These are phyloP conservation scores for Wallacemonas sp. DNA, from an alignment of 208 protist species.

Conservation along the genomic window DNA sequence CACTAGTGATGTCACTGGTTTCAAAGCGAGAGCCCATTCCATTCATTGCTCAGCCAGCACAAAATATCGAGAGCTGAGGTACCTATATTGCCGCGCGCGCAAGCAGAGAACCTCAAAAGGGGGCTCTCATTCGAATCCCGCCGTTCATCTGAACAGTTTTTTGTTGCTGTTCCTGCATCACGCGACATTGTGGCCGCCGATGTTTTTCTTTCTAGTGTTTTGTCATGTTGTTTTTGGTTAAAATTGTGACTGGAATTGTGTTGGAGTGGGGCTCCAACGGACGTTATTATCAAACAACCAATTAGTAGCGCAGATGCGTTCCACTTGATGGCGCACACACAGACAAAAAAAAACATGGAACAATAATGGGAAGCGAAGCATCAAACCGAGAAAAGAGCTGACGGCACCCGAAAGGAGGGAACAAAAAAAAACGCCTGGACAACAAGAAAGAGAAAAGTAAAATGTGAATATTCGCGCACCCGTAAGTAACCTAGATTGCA, in stretches of 20 bases:
- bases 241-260: conserved; percentile 2
- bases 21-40: too few species aligned
- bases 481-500: too few species aligned
- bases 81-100: too few species aligned
- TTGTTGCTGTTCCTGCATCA: not conserved
- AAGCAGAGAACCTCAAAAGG: too few species aligned
- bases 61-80: too few species aligned
- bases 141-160: not conserved
- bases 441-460: conserved; percentile 11
- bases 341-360: not conserved
- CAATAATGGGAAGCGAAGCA: not conserved
- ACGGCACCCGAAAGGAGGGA: not conserved
- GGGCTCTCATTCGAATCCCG: too few species aligned
- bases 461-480: conserved; percentile 7
- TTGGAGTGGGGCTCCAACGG: not conserved
- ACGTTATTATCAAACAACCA: conserved; percentile 13
- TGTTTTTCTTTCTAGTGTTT: not conserved
- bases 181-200: not conserved
- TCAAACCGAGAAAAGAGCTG: conserved; percentile 5
- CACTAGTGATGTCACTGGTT: too few species aligned
- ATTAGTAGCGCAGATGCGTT: too few species aligned
- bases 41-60: too few species aligned
- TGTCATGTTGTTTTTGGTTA: conserved; percentile 13
- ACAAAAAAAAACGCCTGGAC: not conserved
- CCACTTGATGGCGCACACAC: too few species aligned